Conservation (phyloP, 495 filamentous ascomycete genomes). For the Trichodelitschia bisporula region DNA sequence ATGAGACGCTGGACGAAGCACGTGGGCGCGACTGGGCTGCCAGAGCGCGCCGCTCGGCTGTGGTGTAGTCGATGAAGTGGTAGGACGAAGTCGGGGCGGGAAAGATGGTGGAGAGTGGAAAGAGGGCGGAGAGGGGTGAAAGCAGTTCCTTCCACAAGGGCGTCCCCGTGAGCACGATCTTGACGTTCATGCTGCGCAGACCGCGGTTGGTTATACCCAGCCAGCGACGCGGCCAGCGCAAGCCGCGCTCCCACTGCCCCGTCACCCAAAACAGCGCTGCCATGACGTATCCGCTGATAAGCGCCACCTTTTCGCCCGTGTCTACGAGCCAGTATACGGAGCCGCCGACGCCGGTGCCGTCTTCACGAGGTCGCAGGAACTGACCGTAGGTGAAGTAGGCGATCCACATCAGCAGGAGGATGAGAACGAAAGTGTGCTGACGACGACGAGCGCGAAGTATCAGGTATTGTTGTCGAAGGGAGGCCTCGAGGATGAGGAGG, state of each 20-base stretch:
- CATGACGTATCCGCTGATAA: conserved; percentile 68
- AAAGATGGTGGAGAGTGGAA: conserved; percentile 27
- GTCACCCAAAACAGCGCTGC: conserved; percentile 71
- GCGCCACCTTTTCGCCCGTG: conserved; percentile 61
- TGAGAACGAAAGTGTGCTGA: conserved; percentile 86
- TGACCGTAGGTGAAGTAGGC: conserved; percentile 63
- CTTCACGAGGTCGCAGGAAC: conserved; percentile 72
- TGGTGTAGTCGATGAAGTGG: conserved; percentile 8
- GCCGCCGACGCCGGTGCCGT: conserved; percentile 73
- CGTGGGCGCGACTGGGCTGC: conserved; percentile 4
- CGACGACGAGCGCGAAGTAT: conserved; percentile 66
- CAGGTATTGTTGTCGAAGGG: conserved; percentile 77
- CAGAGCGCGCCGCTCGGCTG: conserved; percentile 5
- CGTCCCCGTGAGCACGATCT: conserved; percentile 69
- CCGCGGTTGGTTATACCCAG: conserved; percentile 71
- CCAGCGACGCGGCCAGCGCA: conserved; percentile 86
- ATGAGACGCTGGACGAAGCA: not conserved
- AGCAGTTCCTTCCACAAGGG: conserved; percentile 59
- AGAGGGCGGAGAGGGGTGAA: conserved; percentile 43
- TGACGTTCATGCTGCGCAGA: conserved; percentile 76
- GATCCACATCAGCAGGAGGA: conserved; percentile 55
- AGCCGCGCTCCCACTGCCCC: conserved; percentile 82
- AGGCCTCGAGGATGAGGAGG: conserved; percentile 87
- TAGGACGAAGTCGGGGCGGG: conserved; percentile 4
- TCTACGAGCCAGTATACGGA: conserved; percentile 91